phyloP scores from a whole-genome alignment of 2,329 filamentous ascomycete species.

The Colletotrichum ledebouriae region DNA sequence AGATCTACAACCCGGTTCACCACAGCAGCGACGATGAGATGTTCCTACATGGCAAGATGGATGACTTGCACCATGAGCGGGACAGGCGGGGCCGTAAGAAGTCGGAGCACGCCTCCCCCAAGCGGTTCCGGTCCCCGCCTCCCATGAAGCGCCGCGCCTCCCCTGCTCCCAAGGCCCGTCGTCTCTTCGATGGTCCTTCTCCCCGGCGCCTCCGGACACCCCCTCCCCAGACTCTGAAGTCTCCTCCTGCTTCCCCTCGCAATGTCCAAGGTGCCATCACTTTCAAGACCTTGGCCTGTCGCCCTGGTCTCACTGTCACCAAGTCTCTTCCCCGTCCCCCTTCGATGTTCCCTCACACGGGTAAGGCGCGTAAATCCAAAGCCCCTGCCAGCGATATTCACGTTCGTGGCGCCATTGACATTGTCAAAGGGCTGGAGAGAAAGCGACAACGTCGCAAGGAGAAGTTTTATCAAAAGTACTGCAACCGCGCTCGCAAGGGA shows the following conservation, averaged over 20 bases:
- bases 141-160: slow-evolving; percentile 63
- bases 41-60: slow-evolving; percentile 80
- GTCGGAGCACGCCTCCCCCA: slow-evolving; percentile 62
- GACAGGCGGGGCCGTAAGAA: slow-evolving; percentile 65
- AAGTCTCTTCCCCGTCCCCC: slow-evolving; percentile 88
- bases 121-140: slow-evolving; percentile 63
- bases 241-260: slow-evolving; percentile 62
- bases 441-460: slow-evolving; percentile 94
- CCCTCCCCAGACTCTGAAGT: slow-evolving; percentile 65
- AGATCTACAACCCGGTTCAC: slow-evolving; percentile 68
- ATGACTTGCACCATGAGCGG: slow-evolving; percentile 72
- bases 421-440: slow-evolving; percentile 94
- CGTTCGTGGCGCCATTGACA: slow-evolving; percentile 94
- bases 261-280: slow-evolving; percentile 55
- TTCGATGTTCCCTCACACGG: slow-evolving; percentile 73
- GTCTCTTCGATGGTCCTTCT: slow-evolving; percentile 76
- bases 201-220: slow-evolving; percentile 79
- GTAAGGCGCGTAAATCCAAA: slow-evolving; percentile 57
- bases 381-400: slow-evolving; percentile 66
- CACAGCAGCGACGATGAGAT: slow-evolving; percentile 78
- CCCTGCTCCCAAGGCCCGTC: slow-evolving; percentile 59
- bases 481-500: slow-evolving; percentile 82
- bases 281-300: slow-evolving; percentile 63
- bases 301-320: slow-evolving; percentile 80
- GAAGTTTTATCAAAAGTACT: slow-evolving; percentile 91